Conservation (phyloP, 352 stramenopile species). For the Globisporangium spinosum region DNA sequence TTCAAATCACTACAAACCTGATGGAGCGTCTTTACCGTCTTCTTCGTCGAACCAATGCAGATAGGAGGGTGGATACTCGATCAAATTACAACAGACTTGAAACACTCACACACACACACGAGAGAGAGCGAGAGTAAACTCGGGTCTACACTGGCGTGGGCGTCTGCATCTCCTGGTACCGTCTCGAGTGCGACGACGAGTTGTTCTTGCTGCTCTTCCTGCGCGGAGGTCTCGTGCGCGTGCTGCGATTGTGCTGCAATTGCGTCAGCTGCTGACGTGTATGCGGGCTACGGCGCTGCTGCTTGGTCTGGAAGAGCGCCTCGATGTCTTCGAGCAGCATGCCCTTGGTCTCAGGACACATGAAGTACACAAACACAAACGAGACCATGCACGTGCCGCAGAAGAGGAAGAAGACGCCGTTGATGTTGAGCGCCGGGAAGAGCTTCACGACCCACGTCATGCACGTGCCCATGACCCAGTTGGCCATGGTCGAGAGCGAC, state of each 20-base stretch:
- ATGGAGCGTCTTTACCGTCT: background rate
- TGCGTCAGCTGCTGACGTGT: background rate
- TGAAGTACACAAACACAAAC: constrained; percentile 31
- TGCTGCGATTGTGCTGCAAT: background rate
- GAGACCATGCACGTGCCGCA: constrained; percentile 32
- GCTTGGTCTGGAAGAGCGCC: constrained; percentile 24
- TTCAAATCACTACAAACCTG: background rate
- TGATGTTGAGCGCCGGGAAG: constrained; percentile 37
- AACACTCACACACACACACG: background rate
- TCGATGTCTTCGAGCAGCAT: constrained; percentile 49
- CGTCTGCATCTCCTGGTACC: background rate
- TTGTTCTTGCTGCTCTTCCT: constrained; percentile 4
- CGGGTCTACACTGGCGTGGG: background rate
- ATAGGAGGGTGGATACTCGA: background rate
- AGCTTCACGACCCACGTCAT: constrained; percentile 30
- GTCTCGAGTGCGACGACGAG: background rate
- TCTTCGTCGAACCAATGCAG: background rate
- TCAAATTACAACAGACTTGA: background rate
- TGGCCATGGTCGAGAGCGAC: constrained; percentile 41
- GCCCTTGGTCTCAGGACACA: constrained; percentile 38
- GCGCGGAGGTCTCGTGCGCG: background rate
- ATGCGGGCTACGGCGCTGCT: background rate
- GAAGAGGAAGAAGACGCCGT: constrained; percentile 60
- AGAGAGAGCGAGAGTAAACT: background rate
- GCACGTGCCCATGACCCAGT: constrained; percentile 37